A percentile compares a stretch with the other conserved stretches of the same genome.
Evolutionary conservation across 805 yeast species (phyloP).

Genomic region (Wickerhamiella lipophila): DNA sequence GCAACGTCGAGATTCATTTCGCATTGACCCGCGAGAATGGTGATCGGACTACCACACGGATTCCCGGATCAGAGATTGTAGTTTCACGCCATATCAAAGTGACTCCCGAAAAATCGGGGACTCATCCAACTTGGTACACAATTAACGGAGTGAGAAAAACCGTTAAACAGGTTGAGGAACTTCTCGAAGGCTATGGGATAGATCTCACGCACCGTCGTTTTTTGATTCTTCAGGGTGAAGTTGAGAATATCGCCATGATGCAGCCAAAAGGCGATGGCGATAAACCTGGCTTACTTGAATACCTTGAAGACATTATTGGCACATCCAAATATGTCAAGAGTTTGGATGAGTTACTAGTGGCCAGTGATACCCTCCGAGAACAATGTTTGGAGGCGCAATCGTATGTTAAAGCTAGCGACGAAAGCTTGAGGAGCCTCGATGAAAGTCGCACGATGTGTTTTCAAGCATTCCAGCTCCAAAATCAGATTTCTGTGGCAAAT

Average conservation of each 20-base stretch:
- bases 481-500: background rate
- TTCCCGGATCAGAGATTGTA: conserved; percentile 47
- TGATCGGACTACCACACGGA: conserved; percentile 32
- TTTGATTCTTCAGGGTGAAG: conserved; percentile 93
- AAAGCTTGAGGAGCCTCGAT: background rate
- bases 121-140: conserved; percentile 38
- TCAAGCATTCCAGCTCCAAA: background rate
- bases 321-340: conserved; percentile 52
- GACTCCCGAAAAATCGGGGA: conserved; percentile 44
- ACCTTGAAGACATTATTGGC: conserved; percentile 92
- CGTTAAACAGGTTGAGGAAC: conserved; percentile 64
- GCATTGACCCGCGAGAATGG: conserved; percentile 52
- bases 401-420: background rate
- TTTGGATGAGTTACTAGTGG: background rate
- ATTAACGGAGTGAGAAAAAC: conserved; percentile 57
- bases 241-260: conserved; percentile 97
- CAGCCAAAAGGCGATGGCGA: conserved; percentile 92
- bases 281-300: conserved; percentile 90
- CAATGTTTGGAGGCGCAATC: background rate
- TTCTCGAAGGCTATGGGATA: conserved; percentile 70
- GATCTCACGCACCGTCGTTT: conserved; percentile 93
- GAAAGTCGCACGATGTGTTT: background rate
- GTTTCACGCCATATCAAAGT: conserved; percentile 69
- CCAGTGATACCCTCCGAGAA: background rate
- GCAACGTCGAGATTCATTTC: conserved; percentile 88